Base-by-base conservation (phyloP, 208 protist species). In the Crithidia thermophila region DNA sequence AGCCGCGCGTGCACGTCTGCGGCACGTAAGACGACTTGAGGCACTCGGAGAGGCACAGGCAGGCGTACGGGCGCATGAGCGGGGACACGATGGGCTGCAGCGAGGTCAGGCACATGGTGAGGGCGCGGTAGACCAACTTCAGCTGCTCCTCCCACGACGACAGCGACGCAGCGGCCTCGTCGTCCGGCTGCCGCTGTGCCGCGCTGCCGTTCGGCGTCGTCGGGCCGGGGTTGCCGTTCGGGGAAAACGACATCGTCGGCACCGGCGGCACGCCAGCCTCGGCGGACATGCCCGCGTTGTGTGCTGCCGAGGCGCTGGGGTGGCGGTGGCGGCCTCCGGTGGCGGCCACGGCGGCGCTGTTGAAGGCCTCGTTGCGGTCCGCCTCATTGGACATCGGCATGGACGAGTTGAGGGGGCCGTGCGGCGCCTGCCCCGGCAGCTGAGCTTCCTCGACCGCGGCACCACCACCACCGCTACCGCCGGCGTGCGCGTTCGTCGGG, bases 21-120 rank as follows among this genome's bases (percentile, higher is more conserved):
- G 61, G 69, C 53, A 75, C 69, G 31, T 75, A 31, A 1, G 69
- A 75, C 39, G 69, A 75, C 56, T 75, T 75, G 25, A 75, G 55
- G 28, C 60, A 75, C 31, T 75, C 69, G 0, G 69, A 75, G 23
- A 75, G 27, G 13, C 50, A 64, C 13, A 75, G 0, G 21, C 52
- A 55, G 21, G 62, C 69, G 18, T 65, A 16, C 33, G 52, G 55
- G 28, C 63, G 62, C 23, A n/a, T 49, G 25, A 55, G 23, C 7
- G 14, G 36, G 14, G 71, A 71, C 3, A 61, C 64, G 5, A 82
- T 66, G 14, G 77, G 71, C 33, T 72, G 77, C 50, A 82, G 40
- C 16, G 58, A 65, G 23, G 68, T 66, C 39, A 82, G 39, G 55
- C 71, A 78, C 50, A 58, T 50, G 13, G 77, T 77, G 33, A 82